phyloP scores from a whole-genome alignment of 148 eudicot species.

The Chenopodium quinoa region DNA sequence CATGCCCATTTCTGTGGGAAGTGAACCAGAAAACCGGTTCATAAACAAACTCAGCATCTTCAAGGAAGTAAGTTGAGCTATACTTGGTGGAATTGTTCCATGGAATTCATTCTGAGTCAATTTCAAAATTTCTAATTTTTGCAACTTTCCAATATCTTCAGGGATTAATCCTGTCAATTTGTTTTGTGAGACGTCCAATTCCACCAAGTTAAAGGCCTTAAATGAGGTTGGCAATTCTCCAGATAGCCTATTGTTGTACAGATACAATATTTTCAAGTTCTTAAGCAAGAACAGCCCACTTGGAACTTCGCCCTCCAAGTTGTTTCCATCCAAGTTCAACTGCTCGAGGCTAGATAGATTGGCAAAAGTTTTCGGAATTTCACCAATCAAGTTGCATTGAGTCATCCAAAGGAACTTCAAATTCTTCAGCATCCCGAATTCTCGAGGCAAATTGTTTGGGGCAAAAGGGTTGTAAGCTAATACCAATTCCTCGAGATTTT shows the following conservation, averaged over 20 bases:
- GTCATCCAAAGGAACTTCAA: constrained; percentile 44
- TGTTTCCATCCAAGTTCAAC: constrained; percentile 49
- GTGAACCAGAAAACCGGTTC: constrained; percentile 47
- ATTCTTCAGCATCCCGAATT: constrained; percentile 42
- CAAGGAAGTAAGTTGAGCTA: constrained; percentile 42
- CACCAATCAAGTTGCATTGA: constrained; percentile 45
- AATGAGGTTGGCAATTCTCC: constrained; percentile 53
- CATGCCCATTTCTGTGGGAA: constrained; percentile 61
- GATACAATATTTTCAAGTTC: constrained; percentile 44
- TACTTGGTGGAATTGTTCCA: constrained; percentile 45
- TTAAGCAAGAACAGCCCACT: constrained; percentile 51
- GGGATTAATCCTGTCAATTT: constrained; percentile 47
- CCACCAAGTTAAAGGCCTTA: constrained; percentile 36
- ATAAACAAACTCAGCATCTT: constrained; percentile 28
- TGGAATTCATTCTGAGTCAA: constrained; percentile 37
- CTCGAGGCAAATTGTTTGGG: constrained; percentile 36
- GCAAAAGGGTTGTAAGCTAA: constrained; percentile 39
- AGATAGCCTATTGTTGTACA: constrained; percentile 45
- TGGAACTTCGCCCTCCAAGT: constrained; percentile 54
- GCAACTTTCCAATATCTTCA: constrained; percentile 35
- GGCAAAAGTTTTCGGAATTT: constrained; percentile 47
- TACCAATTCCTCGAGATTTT: constrained; percentile 34
- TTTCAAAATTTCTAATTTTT: constrained; percentile 32
- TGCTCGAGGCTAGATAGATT: constrained; percentile 40
- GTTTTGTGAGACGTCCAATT: constrained; percentile 47